These are phyloP conservation scores for Tympanopsis confertula DNA, from an alignment of 2,329 filamentous ascomycete genomes.

Conservation along the genomic window DNA sequence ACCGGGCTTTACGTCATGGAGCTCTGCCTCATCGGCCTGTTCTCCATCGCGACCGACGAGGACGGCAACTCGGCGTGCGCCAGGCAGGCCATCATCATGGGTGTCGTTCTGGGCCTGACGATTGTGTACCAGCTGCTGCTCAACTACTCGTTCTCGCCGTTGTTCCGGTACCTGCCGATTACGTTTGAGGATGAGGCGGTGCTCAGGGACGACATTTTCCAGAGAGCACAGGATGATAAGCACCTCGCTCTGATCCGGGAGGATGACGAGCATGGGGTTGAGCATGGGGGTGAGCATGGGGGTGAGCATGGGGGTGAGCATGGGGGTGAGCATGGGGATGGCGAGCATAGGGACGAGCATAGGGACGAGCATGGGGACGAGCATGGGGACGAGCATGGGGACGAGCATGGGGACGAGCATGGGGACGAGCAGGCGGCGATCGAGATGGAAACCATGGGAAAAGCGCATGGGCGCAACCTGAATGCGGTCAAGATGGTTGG, in stretches of 20 bases:
- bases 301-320: neutral
- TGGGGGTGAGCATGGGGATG: no score
- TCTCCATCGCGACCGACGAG: conserved; percentile 63
- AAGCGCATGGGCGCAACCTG: neutral
- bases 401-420: neutral
- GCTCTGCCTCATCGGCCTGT: conserved; percentile 75
- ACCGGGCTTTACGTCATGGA: conserved; percentile 94
- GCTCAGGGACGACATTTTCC: conserved; percentile 79
- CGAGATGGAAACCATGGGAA: neutral
- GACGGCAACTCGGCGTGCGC: conserved; percentile 44
- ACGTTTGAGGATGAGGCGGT: conserved; percentile 93
- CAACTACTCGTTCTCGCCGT: conserved; percentile 71
- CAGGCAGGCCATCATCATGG: conserved; percentile 75
- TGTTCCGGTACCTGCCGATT: conserved; percentile 82
- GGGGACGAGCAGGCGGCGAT: neutral
- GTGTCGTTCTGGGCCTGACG: conserved; percentile 61
- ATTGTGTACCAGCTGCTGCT: conserved; percentile 67
- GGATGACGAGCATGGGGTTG: conserved; percentile 35
- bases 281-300: conserved; percentile 17
- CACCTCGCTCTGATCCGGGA: conserved; percentile 51
- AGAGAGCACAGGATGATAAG: conserved; percentile 61
- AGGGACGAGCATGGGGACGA: neutral
- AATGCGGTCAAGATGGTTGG: conserved; percentile 2
- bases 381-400: neutral
- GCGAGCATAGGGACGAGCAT: neutral